A percentile compares a stretch with the other conserved stretches of the same genome.
phyloP scores from a whole-genome alignment of 176 grass and related monocot genomes.

The Rhynchospora breviuscula region DNA sequence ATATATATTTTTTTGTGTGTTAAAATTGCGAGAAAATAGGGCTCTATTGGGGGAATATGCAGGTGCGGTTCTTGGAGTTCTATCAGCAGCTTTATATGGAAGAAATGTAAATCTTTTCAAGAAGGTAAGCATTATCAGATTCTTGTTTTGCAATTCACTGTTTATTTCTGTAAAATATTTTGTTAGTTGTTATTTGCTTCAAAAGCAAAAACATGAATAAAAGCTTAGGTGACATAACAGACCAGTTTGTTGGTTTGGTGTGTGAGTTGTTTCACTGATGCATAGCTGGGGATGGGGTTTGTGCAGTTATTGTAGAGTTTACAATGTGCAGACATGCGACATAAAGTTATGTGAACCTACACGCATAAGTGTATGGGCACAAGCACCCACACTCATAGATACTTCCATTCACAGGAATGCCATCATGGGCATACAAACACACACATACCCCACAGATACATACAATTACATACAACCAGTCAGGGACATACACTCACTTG shows the following conservation, averaged over 20 bases:
- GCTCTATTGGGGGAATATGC: constrained; percentile 83
- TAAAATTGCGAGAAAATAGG: constrained; percentile 48
- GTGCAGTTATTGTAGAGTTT: not conserved
- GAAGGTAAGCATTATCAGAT: constrained; percentile 47
- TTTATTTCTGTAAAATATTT: not conserved
- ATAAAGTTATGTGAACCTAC: constrained; percentile 11
- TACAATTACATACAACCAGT: not conserved
- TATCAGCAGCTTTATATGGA: constrained; percentile 91
- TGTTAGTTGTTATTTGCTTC: not conserved
- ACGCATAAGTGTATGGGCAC: not conserved
- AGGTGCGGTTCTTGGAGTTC: constrained; percentile 95
- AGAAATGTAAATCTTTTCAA: constrained; percentile 77
- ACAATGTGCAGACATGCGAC: not conserved
- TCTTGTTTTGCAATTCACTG: not conserved
- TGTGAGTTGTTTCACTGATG: not conserved
- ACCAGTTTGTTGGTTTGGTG: not conserved
- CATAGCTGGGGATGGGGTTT: not conserved
- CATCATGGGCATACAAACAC: not conserved
- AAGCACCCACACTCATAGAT: not conserved
- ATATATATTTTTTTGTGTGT: not conserved
- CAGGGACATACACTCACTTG: not conserved
- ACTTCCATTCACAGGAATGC: constrained; percentile 16
- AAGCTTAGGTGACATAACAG: not conserved
- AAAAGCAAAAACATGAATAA: not conserved
- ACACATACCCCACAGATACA: not conserved